Base-by-base conservation (phyloP, 2,329 filamentous ascomycete genomes). In the Neonectria coccinea region DNA sequence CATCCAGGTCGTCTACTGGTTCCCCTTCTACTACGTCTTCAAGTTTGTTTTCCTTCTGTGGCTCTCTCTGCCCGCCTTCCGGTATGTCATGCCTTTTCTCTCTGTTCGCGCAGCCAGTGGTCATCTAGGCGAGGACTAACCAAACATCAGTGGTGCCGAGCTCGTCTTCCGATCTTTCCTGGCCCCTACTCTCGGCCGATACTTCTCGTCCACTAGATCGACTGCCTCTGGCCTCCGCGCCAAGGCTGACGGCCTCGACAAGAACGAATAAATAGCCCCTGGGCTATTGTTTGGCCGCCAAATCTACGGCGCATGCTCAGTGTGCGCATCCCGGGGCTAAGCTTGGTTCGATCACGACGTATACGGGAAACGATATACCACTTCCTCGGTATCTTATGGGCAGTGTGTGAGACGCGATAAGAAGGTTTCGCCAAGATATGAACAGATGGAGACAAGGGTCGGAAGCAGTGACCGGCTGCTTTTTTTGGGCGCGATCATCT, bases 21-120 rank as follows among this genome's bases (percentile, higher is more conserved):
- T 97, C 86, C 92, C 96, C 78, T 99, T 99, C 86, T 99, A 99
- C 91, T 99, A 93, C 84, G 95, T 94, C 79, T 98, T 99, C 92
- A 99, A 99, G 89, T 97, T 99, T 79, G 85, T 97, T 78, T 92
- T 98, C 80, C 88, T 98, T 76, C 90, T 99, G 80, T 99, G 96
- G 96, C 94, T 99, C 84, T 90, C 95, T 74, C 93, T 99, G 77
- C 96, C 96, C 80, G 88, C 92, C 81, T 97, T 97, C 86, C 86
- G 86, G 95, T 97, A 91, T 79, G 91, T 84, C 41, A 36, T 31
- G 14, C 61, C 54, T 42, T 58, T 60, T 59, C 51, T 20, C n/a
- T 2, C 39, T 11, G 44, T 52, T 8, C 39, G 56, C 39, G 56
- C 62, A 59, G 59, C 50, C 55, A 56, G 47, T 39, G n/a, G 33